A percentile compares a stretch with the other conserved stretches of the same genome.
Evolutionary conservation across 768 basidiomycete species (phyloP).

Genomic region (Serendipita sp.): DNA sequence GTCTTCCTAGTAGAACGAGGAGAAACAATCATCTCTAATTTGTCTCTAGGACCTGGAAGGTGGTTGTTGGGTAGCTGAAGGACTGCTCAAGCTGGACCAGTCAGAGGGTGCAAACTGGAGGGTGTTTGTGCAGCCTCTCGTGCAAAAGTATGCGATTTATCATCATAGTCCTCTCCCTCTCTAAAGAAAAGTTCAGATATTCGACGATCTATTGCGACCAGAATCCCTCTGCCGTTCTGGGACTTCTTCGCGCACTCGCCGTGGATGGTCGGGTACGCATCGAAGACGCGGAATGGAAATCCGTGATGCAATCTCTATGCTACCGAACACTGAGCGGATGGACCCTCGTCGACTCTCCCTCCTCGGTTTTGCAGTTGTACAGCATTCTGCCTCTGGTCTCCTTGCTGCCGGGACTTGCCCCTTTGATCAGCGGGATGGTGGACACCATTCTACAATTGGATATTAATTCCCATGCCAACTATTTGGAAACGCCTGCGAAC

Average conservation of each 20-base stretch:
- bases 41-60: not conserved
- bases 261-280: conserved; percentile 37
- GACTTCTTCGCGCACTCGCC: conserved; percentile 19
- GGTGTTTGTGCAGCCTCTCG: not conserved
- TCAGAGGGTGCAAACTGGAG: not conserved
- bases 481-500: conserved; percentile 25
- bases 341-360: conserved; percentile 17
- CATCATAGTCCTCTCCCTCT: no score
- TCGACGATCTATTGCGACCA: not conserved
- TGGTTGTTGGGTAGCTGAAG: not conserved
- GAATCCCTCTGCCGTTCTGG: conserved; percentile 9
- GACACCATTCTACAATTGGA: conserved; percentile 24
- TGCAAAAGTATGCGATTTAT: conserved; percentile 3
- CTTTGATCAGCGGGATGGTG: conserved; percentile 27
- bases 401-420: conserved; percentile 34
- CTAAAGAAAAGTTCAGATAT: no score
- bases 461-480: conserved; percentile 18
- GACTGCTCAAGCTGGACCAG: not conserved
- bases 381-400: conserved; percentile 38
- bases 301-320: conserved; percentile 33
- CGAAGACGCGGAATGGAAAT: conserved; percentile 44
- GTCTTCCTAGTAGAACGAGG: not conserved
- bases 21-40: not conserved
- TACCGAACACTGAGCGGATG: conserved; percentile 28
- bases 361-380: conserved; percentile 22